phyloP scores from a whole-genome alignment of 176 grass and related monocot species.

The Aegilops sharonensis region DNA sequence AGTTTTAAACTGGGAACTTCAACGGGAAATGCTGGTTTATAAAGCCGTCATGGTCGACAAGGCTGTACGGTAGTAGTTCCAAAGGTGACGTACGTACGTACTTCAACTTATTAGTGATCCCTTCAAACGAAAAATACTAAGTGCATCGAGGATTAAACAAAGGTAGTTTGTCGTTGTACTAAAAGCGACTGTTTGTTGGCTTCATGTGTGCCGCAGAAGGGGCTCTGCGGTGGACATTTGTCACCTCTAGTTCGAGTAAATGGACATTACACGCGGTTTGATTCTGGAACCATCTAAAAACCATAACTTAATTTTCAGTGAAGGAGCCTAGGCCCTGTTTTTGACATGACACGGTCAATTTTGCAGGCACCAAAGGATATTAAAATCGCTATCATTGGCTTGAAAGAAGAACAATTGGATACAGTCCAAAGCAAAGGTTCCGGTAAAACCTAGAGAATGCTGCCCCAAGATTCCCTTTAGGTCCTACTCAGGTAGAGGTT shows the following conservation, averaged over 20 bases:
- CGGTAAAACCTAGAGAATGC: background rate
- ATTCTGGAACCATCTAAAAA: background rate
- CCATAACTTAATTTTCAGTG: background rate
- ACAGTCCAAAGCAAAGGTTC: constrained; percentile 22
- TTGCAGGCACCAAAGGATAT: background rate
- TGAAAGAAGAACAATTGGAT: background rate
- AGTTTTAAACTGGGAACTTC: background rate
- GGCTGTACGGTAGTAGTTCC: background rate
- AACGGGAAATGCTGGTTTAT: background rate
- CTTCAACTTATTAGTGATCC: background rate
- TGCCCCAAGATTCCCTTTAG: background rate
- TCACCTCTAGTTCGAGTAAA: background rate
- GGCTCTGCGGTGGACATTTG: background rate
- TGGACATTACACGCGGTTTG: background rate
- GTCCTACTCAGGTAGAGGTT: background rate
- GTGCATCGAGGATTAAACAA: background rate
- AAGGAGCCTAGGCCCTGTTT: no score
- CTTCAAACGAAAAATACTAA: background rate
- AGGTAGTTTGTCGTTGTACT: background rate
- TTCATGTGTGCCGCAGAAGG: background rate
- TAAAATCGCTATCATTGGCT: background rate
- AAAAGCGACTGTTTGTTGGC: background rate
- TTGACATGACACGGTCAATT: background rate
- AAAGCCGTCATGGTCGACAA: background rate
- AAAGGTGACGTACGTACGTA: background rate